Percentiles rank a stretch among this genome's conserved stretches.
phyloP scores from a whole-genome alignment of 2,329 filamentous ascomycete species.

The Aspergillus intermedius region DNA sequence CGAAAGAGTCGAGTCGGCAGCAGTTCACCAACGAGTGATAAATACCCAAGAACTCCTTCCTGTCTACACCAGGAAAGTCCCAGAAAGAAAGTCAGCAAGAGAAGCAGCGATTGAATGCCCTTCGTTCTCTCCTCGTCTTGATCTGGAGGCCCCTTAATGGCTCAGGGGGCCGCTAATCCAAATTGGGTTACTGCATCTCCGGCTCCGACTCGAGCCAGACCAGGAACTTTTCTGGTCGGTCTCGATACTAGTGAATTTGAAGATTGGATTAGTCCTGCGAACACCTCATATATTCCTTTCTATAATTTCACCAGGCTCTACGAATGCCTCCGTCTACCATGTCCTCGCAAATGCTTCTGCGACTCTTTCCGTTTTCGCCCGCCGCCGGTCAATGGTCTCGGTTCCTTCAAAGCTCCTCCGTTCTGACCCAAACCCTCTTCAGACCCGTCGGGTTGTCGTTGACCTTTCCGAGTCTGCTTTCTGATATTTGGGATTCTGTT shows the following conservation, averaged over 20 bases:
- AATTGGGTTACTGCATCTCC: conserved; percentile 25
- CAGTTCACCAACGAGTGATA: conserved; percentile 3
- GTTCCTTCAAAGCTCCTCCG: conserved; percentile 40
- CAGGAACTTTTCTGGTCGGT: conserved; percentile 2
- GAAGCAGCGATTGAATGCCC: not conserved
- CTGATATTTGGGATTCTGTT: conserved; percentile 86
- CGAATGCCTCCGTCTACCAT: conserved; percentile 16
- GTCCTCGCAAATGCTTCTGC: conserved; percentile 19
- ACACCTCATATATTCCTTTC: not conserved
- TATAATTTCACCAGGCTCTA: conserved; percentile 17
- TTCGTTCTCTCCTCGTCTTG: not conserved
- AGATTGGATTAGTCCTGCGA: not conserved
- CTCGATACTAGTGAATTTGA: not conserved
- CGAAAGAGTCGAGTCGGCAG: not conserved
- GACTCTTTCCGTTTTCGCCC: conserved; percentile 12
- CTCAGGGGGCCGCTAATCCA: conserved; percentile 34
- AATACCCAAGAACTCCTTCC: conserved; percentile 13
- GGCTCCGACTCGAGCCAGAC: conserved; percentile 15
- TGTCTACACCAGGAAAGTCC: conserved; percentile 6
- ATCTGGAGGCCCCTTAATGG: conserved; percentile 18
- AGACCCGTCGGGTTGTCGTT: conserved; percentile 55
- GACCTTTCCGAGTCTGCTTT: conserved; percentile 62
- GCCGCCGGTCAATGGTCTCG: conserved; percentile 23
- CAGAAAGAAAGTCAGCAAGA: not conserved
- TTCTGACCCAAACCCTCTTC: conserved; percentile 52